These are phyloP conservation scores for barley (Hordeum vulgare) DNA, from an alignment of 176 grass and related monocot species.

Conservation along the genomic window DNA sequence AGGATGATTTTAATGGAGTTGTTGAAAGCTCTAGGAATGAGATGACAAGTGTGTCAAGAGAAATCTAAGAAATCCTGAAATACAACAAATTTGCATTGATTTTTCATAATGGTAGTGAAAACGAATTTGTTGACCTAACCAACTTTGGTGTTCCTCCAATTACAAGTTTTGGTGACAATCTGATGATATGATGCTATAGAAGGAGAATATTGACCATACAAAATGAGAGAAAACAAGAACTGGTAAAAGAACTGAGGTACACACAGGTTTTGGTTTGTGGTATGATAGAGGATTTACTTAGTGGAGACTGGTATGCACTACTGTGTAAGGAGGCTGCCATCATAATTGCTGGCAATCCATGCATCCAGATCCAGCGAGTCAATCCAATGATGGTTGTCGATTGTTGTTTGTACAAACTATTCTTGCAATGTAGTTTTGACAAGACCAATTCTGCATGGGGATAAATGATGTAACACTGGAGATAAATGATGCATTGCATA, in stretches of 20 bases:
- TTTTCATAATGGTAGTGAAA: too few relatives aligned
- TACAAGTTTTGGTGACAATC: too few relatives aligned
- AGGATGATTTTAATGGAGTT: too few relatives aligned
- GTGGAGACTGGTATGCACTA: background rate
- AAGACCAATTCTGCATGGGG: background rate
- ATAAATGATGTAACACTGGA: background rate
- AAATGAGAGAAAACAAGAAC: too few relatives aligned
- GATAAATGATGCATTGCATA: background rate
- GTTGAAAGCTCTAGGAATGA: too few relatives aligned
- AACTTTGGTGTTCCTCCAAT: too few relatives aligned
- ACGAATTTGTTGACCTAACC: too few relatives aligned
- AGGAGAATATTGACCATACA: background rate
- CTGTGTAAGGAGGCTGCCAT: background rate
- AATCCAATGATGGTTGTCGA: background rate
- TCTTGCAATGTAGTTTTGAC: background rate
- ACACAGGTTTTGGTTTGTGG: background rate
- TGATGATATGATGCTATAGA: background rate
- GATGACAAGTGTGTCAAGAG: too few relatives aligned
- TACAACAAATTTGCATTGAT: too few relatives aligned
- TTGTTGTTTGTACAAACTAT: background rate
- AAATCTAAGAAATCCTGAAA: too few relatives aligned
- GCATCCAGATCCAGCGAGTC: background rate
- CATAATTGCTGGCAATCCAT: background rate
- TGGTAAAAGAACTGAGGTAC: background rate
- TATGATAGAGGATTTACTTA: rapidly evolving